Conservation (phyloP, 1,139 yeast species). For the Sugiyamaella castrensis region DNA sequence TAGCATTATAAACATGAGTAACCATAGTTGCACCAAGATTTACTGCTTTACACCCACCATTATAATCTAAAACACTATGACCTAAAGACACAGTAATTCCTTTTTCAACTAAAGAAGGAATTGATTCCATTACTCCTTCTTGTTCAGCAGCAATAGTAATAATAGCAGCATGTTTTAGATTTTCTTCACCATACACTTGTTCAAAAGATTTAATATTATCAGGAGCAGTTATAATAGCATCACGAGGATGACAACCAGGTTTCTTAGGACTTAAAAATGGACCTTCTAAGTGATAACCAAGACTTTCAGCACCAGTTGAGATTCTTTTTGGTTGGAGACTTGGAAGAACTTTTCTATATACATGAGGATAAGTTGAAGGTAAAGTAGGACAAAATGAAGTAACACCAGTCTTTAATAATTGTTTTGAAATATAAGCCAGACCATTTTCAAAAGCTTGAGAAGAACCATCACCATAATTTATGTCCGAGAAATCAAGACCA, state of each 20-base stretch:
- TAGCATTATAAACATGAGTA: slow-evolving; percentile 64
- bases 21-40: slow-evolving; percentile 56
- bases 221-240: slow-evolving; percentile 51
- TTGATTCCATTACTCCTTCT: slow-evolving; percentile 51
- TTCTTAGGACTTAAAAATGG: slow-evolving; percentile 56
- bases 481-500: slow-evolving; percentile 54
- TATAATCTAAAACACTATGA: slow-evolving; percentile 52
- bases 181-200: slow-evolving; percentile 48
- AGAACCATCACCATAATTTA: slow-evolving; percentile 40
- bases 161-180: slow-evolving; percentile 47
- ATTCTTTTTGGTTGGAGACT: slow-evolving; percentile 43
- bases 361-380: slow-evolving; percentile 54
- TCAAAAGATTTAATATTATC: slow-evolving; percentile 42
- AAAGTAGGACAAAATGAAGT: slow-evolving; percentile 61
- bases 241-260: slow-evolving; percentile 63
- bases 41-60: slow-evolving; percentile 50
- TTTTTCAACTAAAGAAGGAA: slow-evolving; percentile 42
- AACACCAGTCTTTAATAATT: slow-evolving; percentile 52
- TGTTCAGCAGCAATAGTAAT: slow-evolving; percentile 65
- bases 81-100: slow-evolving; percentile 53
- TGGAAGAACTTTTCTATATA: slow-evolving; percentile 52
- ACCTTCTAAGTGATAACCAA: slow-evolving; percentile 67
- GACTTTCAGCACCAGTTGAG: slow-evolving; percentile 46
- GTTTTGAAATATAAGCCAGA: slow-evolving; percentile 25
- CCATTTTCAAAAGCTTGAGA: slow-evolving; percentile 32